Percentiles rank a stretch among this genome's conserved stretches.
These are phyloP conservation scores for Diversispora eburnea DNA, from an alignment of 192 early-diverging fungal genomes.

Conservation along the genomic window DNA sequence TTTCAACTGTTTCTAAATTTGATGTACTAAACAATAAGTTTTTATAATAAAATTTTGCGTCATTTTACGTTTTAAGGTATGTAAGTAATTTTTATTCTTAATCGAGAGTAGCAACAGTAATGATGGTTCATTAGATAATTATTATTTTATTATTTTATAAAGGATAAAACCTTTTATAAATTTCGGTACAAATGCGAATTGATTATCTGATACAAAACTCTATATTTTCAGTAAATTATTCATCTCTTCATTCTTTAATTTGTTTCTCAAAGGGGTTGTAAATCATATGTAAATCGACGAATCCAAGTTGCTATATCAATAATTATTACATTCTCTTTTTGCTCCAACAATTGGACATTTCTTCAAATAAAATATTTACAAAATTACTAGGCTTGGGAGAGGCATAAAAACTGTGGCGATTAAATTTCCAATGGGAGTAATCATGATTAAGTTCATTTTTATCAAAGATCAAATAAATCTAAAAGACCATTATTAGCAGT, in stretches of 20 bases:
- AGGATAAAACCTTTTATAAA: constrained; percentile 6
- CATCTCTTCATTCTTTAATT: constrained; percentile 17
- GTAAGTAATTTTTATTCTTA: too few relatives aligned
- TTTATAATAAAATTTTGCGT: too few relatives aligned
- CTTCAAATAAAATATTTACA: constrained; percentile 11
- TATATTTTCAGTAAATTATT: constrained; percentile 1
- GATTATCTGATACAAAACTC: constrained; percentile 14
- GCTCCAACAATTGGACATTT: constrained; percentile 19
- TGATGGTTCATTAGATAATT: too few relatives aligned
- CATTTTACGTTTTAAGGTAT: too few relatives aligned
- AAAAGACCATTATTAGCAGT: constrained; percentile 10
- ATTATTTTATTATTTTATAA: too few relatives aligned
- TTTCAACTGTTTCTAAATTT: too few relatives aligned
- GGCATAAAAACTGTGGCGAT: not conserved
- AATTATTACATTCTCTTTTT: not conserved
- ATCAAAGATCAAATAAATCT: not conserved
- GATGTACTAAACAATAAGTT: too few relatives aligned
- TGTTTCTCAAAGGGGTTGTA: constrained; percentile 2
- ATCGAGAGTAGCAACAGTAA: too few relatives aligned
- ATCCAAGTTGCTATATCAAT: constrained; percentile 20
- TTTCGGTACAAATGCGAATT: constrained; percentile 7
- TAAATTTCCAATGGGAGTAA: constrained; percentile 12
- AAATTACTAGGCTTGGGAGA: too few relatives aligned
- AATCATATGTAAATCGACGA: constrained; percentile 14
- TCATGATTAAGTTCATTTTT: constrained; percentile 1